These are phyloP conservation scores for Metarhizium guizhouense DNA, from an alignment of 2,329 filamentous ascomycete species.

Conservation along the genomic window DNA sequence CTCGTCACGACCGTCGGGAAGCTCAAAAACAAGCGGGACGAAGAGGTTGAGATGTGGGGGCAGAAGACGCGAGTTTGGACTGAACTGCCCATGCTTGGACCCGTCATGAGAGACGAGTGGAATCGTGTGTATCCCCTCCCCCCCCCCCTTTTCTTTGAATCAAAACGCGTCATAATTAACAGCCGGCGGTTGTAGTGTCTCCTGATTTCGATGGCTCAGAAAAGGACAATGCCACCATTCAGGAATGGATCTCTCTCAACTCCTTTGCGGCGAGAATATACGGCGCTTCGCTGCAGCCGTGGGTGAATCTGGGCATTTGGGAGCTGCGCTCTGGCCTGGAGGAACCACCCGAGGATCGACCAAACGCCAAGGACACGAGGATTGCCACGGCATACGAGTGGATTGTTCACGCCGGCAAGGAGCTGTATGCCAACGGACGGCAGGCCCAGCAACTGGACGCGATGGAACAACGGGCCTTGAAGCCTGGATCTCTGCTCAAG, in stretches of 20 bases:
- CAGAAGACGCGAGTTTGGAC: constrained; percentile 17
- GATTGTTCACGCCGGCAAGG: constrained; percentile 20
- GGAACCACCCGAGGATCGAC: constrained; percentile 10
- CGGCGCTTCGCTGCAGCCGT: constrained; percentile 12
- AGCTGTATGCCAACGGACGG: constrained; percentile 12
- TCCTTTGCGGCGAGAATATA: constrained; percentile 23
- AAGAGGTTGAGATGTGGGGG: constrained; percentile 19
- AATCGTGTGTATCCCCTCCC: constrained; percentile 15
- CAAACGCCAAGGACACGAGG: constrained; percentile 10
- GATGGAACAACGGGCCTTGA: constrained; percentile 11
- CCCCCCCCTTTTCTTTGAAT: neutral
- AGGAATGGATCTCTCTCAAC: constrained; percentile 23
- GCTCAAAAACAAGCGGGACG: constrained; percentile 14
- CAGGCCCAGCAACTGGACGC: constrained; percentile 11
- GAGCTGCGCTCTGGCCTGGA: constrained; percentile 22
- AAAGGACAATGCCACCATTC: constrained; percentile 10
- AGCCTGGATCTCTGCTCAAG: constrained; percentile 13
- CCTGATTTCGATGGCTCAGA: constrained; percentile 16
- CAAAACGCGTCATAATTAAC: neutral
- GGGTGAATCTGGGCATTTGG: constrained; percentile 21
- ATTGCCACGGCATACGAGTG: constrained; percentile 19
- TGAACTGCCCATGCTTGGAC: constrained; percentile 21
- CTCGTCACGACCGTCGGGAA: constrained; percentile 13
- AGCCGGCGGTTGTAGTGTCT: constrained; percentile 9
- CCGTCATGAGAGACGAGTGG: constrained; percentile 21